phyloP scores from a whole-genome alignment of 768 basidiomycete genomes.

The Pleurotus salmoneostramineus region DNA sequence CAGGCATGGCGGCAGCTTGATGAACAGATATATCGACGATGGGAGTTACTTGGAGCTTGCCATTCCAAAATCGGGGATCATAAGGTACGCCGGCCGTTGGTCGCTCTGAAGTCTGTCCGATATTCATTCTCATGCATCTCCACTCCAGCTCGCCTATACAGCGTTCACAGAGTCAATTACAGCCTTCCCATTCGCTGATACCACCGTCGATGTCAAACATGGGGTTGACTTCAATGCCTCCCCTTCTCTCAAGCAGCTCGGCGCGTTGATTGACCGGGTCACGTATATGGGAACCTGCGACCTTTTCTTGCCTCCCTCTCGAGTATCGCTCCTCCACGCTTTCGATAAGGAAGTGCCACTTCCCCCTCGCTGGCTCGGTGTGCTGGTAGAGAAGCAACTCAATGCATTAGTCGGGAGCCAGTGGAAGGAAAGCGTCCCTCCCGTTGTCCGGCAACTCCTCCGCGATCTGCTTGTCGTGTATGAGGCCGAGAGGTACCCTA shows the following conservation, averaged over 20 bases:
- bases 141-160: slow-evolving; percentile 52
- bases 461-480: slow-evolving; percentile 51
- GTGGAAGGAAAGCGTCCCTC: slow-evolving; percentile 54
- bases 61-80: slow-evolving; percentile 75
- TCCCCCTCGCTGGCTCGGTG: slow-evolving; percentile 33
- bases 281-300: slow-evolving; percentile 69
- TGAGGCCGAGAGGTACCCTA: slow-evolving; percentile 38
- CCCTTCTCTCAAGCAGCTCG: slow-evolving; percentile 49
- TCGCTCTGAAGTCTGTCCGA: background rate
- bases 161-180: slow-evolving; percentile 49
- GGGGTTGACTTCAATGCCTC: slow-evolving; percentile 36
- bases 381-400: slow-evolving; percentile 60
- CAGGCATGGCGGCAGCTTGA: slow-evolving; percentile 56
- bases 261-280: slow-evolving; percentile 55
- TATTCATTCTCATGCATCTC: background rate
- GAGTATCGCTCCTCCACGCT: slow-evolving; percentile 42
- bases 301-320: slow-evolving; percentile 46
- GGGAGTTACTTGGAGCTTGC: slow-evolving; percentile 80
- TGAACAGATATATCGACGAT: slow-evolving; percentile 66
- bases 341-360: slow-evolving; percentile 17
- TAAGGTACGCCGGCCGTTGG: slow-evolving; percentile 41
- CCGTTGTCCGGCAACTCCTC: slow-evolving; percentile 37
- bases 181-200: slow-evolving; percentile 47
- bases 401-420: slow-evolving; percentile 46
- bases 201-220: slow-evolving; percentile 22